Percentiles rank a stretch among this genome's conserved stretches.
These are phyloP conservation scores for Aspergillus pseudoterreus DNA, from an alignment of 2,329 filamentous ascomycete species.

Conservation along the genomic window DNA sequence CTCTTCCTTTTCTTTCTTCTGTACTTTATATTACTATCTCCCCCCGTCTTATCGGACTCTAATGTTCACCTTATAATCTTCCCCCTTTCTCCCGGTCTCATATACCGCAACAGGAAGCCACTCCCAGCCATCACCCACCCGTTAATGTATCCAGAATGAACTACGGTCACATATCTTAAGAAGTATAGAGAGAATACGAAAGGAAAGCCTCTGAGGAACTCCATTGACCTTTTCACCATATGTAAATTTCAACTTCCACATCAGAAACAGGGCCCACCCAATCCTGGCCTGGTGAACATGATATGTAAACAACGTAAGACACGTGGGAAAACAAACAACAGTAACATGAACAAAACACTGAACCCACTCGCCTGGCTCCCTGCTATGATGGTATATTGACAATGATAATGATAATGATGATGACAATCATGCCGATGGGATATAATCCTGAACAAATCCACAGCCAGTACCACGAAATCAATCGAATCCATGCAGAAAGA, in stretches of 20 bases:
- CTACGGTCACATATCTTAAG: not conserved
- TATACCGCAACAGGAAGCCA: too few relatives aligned
- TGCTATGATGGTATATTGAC: constrained; percentile 28
- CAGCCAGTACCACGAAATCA: constrained; percentile 2
- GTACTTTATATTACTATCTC: not conserved
- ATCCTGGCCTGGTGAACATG: constrained; percentile 13
- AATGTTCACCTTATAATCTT: not conserved
- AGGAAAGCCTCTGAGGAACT: not conserved
- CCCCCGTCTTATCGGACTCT: not conserved
- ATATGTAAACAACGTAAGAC: constrained; percentile 13
- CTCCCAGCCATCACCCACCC: not conserved
- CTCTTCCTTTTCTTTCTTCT: constrained; percentile 1
- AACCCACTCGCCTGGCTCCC: constrained; percentile 25
- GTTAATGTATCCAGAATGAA: not conserved
- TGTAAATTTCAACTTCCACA: constrained; percentile 20
- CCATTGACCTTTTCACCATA: constrained; percentile 6
- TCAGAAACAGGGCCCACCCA: constrained; percentile 13
- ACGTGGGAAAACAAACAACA: constrained; percentile 5
- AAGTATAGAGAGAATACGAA: not conserved
- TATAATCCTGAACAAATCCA: constrained; percentile 17
- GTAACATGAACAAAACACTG: constrained; percentile 12
- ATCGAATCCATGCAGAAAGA: not conserved
- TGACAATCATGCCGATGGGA: constrained; percentile 17
- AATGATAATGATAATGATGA: constrained; percentile 16
- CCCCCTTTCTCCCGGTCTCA: not conserved